phyloP scores from a whole-genome alignment of 345 rosid genomes.

The Chamaenerion angustifolium region DNA sequence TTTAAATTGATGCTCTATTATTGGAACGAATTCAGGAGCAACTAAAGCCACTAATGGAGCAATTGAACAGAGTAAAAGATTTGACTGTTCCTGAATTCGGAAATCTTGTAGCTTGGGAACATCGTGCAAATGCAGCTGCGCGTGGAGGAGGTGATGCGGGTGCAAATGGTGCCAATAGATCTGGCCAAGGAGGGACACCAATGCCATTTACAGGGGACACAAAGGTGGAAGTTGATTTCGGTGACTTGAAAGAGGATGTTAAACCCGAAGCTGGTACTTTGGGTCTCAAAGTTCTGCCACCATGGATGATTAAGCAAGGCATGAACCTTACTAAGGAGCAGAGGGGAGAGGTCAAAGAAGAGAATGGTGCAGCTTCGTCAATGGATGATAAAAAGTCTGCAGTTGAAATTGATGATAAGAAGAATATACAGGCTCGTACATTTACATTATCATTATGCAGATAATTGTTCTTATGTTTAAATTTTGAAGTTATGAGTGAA shows the following conservation, averaged over 20 bases:
- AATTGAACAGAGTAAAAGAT: slow-evolving; percentile 72
- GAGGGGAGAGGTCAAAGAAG: slow-evolving; percentile 70
- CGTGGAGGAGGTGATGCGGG: slow-evolving; percentile 47
- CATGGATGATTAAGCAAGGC: slow-evolving; percentile 94
- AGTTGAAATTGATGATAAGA: slow-evolving; percentile 32
- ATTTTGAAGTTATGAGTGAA: not conserved
- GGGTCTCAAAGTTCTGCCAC: slow-evolving; percentile 58
- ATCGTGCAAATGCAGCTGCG: slow-evolving; percentile 59
- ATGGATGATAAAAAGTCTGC: slow-evolving; percentile 67
- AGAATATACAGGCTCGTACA: slow-evolving; percentile 34
- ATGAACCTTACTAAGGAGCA: slow-evolving; percentile 87
- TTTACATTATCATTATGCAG: not conserved
- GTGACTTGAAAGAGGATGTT: slow-evolving; percentile 56
- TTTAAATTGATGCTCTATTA: not conserved
- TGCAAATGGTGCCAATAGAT: slow-evolving; percentile 61
- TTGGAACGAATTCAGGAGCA: slow-evolving; percentile 43
- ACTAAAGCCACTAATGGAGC: slow-evolving; percentile 60
- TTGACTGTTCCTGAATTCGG: slow-evolving; percentile 65
- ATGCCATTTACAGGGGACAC: slow-evolving; percentile 90
- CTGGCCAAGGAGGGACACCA: slow-evolving; percentile 57
- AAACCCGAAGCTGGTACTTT: slow-evolving; percentile 44
- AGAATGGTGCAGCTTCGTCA: slow-evolving; percentile 38
- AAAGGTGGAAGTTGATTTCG: slow-evolving; percentile 82
- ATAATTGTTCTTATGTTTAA: not conserved
- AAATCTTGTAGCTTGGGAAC: slow-evolving; percentile 75